phyloP scores from a whole-genome alignment of 1,284 basidiomycete genomes.

The Gomphus bonarii region DNA sequence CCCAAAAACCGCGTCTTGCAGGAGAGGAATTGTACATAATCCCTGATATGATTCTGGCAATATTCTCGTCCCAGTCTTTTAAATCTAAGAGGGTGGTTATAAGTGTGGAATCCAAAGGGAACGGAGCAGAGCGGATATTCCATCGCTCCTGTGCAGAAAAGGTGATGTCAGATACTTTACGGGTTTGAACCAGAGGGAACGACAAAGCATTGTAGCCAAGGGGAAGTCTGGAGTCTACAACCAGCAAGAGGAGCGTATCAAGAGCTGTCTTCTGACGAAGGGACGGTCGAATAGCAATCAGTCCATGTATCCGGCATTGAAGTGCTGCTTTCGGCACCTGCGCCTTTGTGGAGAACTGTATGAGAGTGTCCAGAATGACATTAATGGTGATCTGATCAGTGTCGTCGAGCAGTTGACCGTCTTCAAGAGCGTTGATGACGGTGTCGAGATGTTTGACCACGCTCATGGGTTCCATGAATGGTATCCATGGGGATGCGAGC shows the following conservation, averaged over 20 bases:
- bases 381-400: neutral
- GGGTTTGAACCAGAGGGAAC: neutral
- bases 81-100: neutral
- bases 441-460: constrained; percentile 20
- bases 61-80: constrained; percentile 8
- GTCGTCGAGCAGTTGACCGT: constrained; percentile 12
- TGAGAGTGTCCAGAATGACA: neutral
- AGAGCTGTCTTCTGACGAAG: neutral
- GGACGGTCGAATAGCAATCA: neutral
- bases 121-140: neutral
- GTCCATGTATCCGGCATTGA: neutral
- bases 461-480: constrained; percentile 30
- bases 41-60: constrained; percentile 5
- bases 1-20: constrained; percentile 7
- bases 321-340: neutral
- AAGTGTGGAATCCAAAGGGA: constrained; percentile 4
- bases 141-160: constrained; percentile 9
- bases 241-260: neutral
- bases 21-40: constrained; percentile 9
- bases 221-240: constrained; percentile 4
- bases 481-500: constrained; percentile 35
- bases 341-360: neutral
- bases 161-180: neutral
- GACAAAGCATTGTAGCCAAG: constrained; percentile 8
- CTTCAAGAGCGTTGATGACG: constrained; percentile 15